Percentiles rank a stretch among this genome's conserved stretches.
These are phyloP conservation scores for Pseudogymnoascus sp. DNA, from an alignment of 2,329 filamentous ascomycete species.

Conservation along the genomic window DNA sequence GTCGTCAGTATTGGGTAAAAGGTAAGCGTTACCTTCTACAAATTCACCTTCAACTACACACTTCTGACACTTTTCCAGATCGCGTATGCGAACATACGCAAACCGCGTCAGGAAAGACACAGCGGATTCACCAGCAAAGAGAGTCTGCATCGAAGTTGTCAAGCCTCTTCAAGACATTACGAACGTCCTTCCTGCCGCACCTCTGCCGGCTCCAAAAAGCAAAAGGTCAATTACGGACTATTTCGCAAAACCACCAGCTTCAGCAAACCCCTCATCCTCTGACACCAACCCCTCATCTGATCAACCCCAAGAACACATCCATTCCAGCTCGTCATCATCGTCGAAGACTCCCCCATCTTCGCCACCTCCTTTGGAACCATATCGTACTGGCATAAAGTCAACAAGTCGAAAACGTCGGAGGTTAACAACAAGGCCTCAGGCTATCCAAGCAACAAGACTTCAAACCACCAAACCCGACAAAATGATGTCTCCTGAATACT, in stretches of 20 bases:
- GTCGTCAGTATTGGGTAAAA: not conserved
- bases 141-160: not conserved
- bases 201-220: not conserved
- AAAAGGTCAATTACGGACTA: not conserved
- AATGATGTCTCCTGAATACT: not conserved
- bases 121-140: not conserved
- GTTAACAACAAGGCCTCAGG: not conserved
- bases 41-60: not conserved
- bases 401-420: not conserved
- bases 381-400: not conserved
- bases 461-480: not conserved
- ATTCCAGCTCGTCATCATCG: not conserved
- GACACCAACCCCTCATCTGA: not conserved
- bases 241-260: not conserved
- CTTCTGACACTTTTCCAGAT: not conserved
- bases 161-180: not conserved
- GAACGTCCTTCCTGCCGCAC: not conserved
- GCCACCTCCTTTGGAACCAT: not conserved
- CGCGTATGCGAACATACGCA: slow-evolving; percentile 3
- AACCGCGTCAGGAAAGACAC: not conserved
- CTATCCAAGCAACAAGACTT: not conserved
- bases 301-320: not conserved
- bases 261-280: not conserved
- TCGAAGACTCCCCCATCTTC: not conserved
- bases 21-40: not conserved